Base-by-base conservation (phyloP, 129 eudicot species). In the Flaveria trinervia region DNA sequence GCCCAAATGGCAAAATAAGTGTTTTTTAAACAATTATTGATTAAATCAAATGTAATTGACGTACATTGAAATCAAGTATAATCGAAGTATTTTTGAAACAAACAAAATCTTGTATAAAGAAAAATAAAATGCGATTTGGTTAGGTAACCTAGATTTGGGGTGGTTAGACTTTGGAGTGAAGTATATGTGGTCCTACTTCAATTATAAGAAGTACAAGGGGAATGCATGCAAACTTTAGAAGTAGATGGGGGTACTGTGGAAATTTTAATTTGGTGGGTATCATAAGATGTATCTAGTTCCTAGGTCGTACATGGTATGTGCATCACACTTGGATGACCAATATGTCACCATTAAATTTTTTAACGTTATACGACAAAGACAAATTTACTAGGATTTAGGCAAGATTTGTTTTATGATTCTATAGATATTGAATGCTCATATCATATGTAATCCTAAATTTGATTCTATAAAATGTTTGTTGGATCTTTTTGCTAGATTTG, bases 401-500 rank as follows among this genome's bases (percentile, higher is more conserved):
- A 77, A 77, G 70, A 77, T 77, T 45, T 77, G 36, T 70, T 68
- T 25, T 56, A 75, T 68, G 81, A 77, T 68, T 68, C 60, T 77
- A 44, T 68, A 43, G 44, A 44, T 67, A 39, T 52, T 77, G 41
- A 52, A 51, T 51, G 73, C 43, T 22, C 75, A 55, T 41, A 66
- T 77, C 41, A 36, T 23, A 66, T 77, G 39, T 45, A 68, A 68
- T 77, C 75, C 67, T 44, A 56, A 46, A 25, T 55, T 77, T 68
- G 76, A 77, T 77, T n/a, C 75, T 55, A 68, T 77, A 77, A 52
- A 36, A 23, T 56, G 70, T 68, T 77, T 77, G 69, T 55, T 44
- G 70, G 75, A 77, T 77, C 48, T 77, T 55, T 64, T 75, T 64
- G 64, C 33, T 75, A 50, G 79, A 65, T 62, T 75, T 49, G 49